Evolutionary conservation across 2,329 filamentous ascomycete genomes (phyloP), one percentile per base, ranked within the genome.

Genomic region (Xylariaceae sp.): DNA sequence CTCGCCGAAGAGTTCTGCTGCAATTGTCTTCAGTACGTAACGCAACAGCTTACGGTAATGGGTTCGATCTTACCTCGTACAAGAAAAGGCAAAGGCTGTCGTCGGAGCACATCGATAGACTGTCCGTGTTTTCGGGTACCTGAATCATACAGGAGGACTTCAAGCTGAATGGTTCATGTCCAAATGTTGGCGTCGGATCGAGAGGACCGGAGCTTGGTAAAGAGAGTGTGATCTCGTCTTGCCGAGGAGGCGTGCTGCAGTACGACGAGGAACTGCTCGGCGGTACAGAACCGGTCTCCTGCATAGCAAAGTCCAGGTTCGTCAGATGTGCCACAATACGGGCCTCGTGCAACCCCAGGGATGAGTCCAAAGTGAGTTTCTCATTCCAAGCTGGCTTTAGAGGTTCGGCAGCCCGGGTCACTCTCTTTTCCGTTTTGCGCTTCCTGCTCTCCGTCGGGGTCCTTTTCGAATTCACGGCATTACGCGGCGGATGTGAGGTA

Each of bases 401-500:
- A 11, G 74, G 73, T 29, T 66, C 61, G 15, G 57, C 50, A 3
- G 65, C 60, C 47, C 17, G 42, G 39, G 17, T 35, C 22, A 41
- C 45, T 29, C 24, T 48, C 45, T 22, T 32, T 47, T 22, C 55
- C 49, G 19, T 48, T 45, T 34, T 41, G 42, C 32, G 40, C 61
- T 54, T 51, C 30, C 13, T n/a, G 16, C 33, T 35, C 15, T 17
- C 13, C 8, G 4, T 9, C 15, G 8, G 42, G 45, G 57, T 67
- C 44, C 59, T 68, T 3, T 64, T 60, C 4, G 47, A 32, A 7
- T 66, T 54, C 39, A 63, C 64, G 39, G 71, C 64, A 44, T 69
- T 72, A 7, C 71, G 64, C 4, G 68, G 70, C 3, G 76, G 76
- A 43, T 79, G 76, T 2, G 74, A 78, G 33, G 75, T 75, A 39